phyloP scores from a whole-genome alignment of 108 stramenopile genomes.

The Fistulifera pelliculosa region DNA sequence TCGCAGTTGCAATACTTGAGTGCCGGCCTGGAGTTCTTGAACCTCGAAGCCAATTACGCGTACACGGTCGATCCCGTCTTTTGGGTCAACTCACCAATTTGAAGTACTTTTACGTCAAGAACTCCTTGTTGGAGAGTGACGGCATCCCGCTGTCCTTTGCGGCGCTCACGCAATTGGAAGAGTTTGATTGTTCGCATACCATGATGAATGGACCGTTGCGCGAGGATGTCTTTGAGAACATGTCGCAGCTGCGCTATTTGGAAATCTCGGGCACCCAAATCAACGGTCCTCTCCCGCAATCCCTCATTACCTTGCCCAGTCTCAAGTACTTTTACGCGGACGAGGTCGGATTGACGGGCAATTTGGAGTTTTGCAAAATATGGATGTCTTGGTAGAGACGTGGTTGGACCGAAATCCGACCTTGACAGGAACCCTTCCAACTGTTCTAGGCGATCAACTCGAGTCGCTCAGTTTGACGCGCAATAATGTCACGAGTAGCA shows the following conservation, averaged over 20 bases:
- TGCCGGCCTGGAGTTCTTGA: slow-evolving; percentile 19
- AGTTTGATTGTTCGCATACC: background rate
- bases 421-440: slow-evolving; percentile 27
- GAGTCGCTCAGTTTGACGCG: slow-evolving; percentile 16
- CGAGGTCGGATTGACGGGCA: background rate
- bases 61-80: slow-evolving; percentile 23
- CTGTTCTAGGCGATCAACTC: slow-evolving; percentile 14
- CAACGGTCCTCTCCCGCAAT: background rate
- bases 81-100: slow-evolving; percentile 22
- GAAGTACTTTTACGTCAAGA: slow-evolving; percentile 27
- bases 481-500: slow-evolving; percentile 16
- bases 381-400: slow-evolving; percentile 18
- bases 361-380: background rate
- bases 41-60: slow-evolving; percentile 28
- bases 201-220: background rate
- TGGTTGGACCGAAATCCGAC: slow-evolving; percentile 37
- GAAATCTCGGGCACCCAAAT: background rate
- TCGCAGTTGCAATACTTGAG: no score
- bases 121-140: slow-evolving; percentile 1
- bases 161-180: slow-evolving; percentile 1
- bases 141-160: slow-evolving; percentile 4
- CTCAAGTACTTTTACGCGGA: background rate
- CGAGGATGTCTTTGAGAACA: slow-evolving; percentile 1
- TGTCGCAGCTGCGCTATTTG: background rate
- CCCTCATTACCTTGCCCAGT: slow-evolving; percentile 1